phyloP scores from a whole-genome alignment of 768 basidiomycete species.

The Myochromella boudieri region DNA sequence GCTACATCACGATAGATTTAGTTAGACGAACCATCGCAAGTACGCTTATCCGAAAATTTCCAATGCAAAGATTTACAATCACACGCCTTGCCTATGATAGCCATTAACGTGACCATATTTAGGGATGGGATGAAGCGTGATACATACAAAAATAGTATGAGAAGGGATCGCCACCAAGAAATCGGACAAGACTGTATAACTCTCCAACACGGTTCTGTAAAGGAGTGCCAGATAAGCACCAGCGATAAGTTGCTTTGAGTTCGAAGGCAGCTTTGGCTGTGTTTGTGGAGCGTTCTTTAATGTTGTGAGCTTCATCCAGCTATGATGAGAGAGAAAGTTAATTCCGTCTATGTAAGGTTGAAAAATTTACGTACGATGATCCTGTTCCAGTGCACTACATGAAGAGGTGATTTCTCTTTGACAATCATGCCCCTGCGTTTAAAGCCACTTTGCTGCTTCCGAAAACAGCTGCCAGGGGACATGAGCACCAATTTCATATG shows the following conservation, averaged over 20 bases:
- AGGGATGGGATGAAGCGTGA: neutral
- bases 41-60: constrained; percentile 81
- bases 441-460: constrained; percentile 91
- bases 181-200: constrained; percentile 90
- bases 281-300: constrained; percentile 93
- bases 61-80: constrained; percentile 95
- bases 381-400: constrained; percentile 82
- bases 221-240: constrained; percentile 97
- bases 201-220: constrained; percentile 99
- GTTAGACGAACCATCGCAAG: constrained; percentile 70
- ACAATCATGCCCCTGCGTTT: constrained; percentile 81
- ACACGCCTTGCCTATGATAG: constrained; percentile 73
- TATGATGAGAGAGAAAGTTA: constrained; percentile 28
- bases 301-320: constrained; percentile 97
- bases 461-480: constrained; percentile 60
- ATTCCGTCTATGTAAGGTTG: neutral
- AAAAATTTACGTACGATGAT: constrained; percentile 56
- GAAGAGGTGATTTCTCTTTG: constrained; percentile 86
- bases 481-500: neutral
- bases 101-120: neutral
- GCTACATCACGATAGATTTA: neutral
- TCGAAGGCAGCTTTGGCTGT: constrained; percentile 98
- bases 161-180: constrained; percentile 91
- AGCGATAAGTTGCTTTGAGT: constrained; percentile 73
- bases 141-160: constrained; percentile 86